Conservation (phyloP, 2,329 filamentous ascomycete genomes). For the Cladosporium sp. region DNA sequence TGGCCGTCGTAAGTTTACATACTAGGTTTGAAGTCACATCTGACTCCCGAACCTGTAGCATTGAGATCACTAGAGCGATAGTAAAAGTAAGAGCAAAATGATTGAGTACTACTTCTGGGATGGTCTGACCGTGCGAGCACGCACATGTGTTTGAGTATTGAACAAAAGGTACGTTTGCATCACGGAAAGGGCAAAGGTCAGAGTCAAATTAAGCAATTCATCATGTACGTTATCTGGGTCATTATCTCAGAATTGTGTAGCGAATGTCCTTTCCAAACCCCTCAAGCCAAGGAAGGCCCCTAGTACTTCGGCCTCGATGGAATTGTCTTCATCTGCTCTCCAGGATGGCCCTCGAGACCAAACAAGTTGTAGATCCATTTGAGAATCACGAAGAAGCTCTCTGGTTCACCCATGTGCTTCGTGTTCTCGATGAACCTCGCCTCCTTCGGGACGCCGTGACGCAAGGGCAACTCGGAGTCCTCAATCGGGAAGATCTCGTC, state of each 20-base stretch:
- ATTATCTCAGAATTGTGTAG: too few species aligned
- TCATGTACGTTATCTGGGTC: too few species aligned
- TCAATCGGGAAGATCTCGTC: slow-evolving; percentile 66
- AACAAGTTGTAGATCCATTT: slow-evolving; percentile 54
- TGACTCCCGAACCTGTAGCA: background rate
- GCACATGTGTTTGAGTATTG: too few species aligned
- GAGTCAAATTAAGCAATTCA: background rate
- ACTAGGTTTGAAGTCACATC: background rate
- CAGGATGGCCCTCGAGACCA: slow-evolving; percentile 45
- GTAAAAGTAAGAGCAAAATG: too few species aligned
- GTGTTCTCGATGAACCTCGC: slow-evolving; percentile 47
- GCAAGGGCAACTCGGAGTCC: slow-evolving; percentile 58
- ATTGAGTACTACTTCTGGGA: background rate
- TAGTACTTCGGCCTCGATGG: slow-evolving; percentile 50
- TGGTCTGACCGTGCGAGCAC: background rate
- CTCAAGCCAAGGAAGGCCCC: background rate
- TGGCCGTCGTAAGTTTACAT: background rate
- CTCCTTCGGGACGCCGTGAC: slow-evolving; percentile 57
- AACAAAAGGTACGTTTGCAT: background rate
- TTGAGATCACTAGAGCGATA: background rate
- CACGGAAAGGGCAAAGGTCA: background rate
- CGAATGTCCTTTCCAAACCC: background rate
- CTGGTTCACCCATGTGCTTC: slow-evolving; percentile 57
- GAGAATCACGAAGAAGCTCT: slow-evolving; percentile 52
- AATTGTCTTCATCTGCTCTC: slow-evolving; percentile 50